phyloP scores from a whole-genome alignment of 371 early-diverging fungal genomes.

The Lichtheimia ramosa region DNA sequence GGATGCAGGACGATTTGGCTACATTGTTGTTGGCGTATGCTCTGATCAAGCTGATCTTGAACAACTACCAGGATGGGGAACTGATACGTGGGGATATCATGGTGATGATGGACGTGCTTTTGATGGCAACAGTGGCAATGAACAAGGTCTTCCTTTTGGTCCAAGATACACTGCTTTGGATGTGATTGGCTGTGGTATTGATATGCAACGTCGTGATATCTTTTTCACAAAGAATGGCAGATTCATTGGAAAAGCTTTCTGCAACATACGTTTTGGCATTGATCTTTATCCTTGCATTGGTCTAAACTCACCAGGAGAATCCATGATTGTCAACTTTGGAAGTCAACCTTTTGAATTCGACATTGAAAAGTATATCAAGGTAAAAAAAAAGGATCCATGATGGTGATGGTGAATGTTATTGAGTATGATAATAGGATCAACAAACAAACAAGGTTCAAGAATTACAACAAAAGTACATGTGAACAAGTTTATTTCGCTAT shows the following conservation, averaged over 20 bases:
- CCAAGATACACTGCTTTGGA: conserved; percentile 93
- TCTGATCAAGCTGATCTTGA: conserved; percentile 53
- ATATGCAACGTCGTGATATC: conserved; percentile 72
- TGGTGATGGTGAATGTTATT: not conserved
- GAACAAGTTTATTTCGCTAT: not conserved
- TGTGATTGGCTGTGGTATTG: conserved; percentile 89
- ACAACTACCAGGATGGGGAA: conserved; percentile 88
- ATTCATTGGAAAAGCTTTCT: conserved; percentile 65
- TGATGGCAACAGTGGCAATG: conserved; percentile 70
- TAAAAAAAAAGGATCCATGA: not conserved
- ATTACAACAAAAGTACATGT: no score
- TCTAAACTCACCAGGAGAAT: conserved; percentile 85
- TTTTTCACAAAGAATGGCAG: conserved; percentile 95
- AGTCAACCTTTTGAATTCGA: conserved; percentile 80
- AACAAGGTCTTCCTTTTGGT: conserved; percentile 83
- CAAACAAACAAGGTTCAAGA: no score
- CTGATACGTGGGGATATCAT: conserved; percentile 85
- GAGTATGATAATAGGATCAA: no score
- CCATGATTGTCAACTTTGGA: conserved; percentile 91
- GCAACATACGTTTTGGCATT: conserved; percentile 31
- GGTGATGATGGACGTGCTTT: conserved; percentile 93
- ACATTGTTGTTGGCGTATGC: conserved; percentile 89
- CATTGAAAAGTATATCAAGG: conserved; percentile 60
- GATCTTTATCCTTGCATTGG: conserved; percentile 85
- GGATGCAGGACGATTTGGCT: conserved; percentile 88